Conservation (phyloP, 2,329 filamentous ascomycete species). For the Sporothrix luriei region DNA sequence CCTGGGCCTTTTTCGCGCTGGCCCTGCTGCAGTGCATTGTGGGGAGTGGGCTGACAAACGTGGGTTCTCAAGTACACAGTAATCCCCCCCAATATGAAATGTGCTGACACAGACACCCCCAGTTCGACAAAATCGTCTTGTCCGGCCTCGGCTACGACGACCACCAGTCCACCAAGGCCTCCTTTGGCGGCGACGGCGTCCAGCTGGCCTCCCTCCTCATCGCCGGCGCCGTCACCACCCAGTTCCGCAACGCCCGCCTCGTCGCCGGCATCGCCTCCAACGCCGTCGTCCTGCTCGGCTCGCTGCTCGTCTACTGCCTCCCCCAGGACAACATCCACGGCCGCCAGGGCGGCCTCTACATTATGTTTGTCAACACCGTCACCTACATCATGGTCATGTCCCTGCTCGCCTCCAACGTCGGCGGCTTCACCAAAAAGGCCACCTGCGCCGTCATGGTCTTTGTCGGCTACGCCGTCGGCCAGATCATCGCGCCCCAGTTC, state of each 20-base stretch:
- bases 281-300: slow-evolving; percentile 46
- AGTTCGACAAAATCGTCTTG: slow-evolving; percentile 55
- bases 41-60: slow-evolving; percentile 40
- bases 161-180: slow-evolving; percentile 44
- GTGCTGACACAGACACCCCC: neutral
- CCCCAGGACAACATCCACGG: slow-evolving; percentile 52
- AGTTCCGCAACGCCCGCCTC: slow-evolving; percentile 48
- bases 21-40: slow-evolving; percentile 41
- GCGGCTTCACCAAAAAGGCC: slow-evolving; percentile 71
- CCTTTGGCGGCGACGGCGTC: slow-evolving; percentile 34
- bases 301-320: slow-evolving; percentile 53
- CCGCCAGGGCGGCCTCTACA: slow-evolving; percentile 55
- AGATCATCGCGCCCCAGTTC: slow-evolving; percentile 49
- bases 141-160: slow-evolving; percentile 60
- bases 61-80: too few species aligned
- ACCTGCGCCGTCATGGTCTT: slow-evolving; percentile 66
- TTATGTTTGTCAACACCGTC: slow-evolving; percentile 57
- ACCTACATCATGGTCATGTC: slow-evolving; percentile 61
- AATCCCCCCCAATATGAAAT: too few species aligned
- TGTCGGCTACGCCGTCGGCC: slow-evolving; percentile 63
- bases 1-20: slow-evolving; percentile 41
- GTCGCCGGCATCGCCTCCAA: slow-evolving; percentile 47
- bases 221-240: slow-evolving; percentile 48
- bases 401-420: slow-evolving; percentile 64
- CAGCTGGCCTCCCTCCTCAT: slow-evolving; percentile 34